A percentile compares a stretch with the other conserved stretches of the same genome.
These are phyloP conservation scores for Apiotrichum gamsii DNA, from an alignment of 1,284 basidiomycete species.

Conservation along the genomic window DNA sequence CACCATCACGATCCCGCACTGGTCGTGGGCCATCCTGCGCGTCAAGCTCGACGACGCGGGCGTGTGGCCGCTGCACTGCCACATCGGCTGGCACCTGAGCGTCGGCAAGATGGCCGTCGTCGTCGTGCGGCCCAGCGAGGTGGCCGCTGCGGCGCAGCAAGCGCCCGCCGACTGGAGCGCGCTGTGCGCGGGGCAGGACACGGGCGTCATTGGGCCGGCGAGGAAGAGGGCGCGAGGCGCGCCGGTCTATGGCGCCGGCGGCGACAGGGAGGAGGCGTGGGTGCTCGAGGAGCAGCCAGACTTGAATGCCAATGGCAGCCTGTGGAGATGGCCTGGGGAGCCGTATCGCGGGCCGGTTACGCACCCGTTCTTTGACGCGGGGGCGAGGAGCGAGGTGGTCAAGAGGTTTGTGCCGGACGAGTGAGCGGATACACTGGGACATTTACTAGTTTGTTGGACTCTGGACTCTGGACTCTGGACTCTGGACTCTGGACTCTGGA, in stretches of 20 bases:
- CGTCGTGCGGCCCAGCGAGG: not conserved
- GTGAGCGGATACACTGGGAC: no score
- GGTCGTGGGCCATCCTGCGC: conserved; percentile 26
- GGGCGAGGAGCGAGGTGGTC: no score
- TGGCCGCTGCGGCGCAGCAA: not conserved
- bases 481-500: no score
- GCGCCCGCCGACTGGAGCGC: conserved; percentile 3
- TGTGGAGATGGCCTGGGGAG: no score
- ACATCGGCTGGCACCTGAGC: conserved; percentile 27
- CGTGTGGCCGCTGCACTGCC: conserved; percentile 27
- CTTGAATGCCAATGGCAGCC: not conserved
- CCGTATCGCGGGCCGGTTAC: no score
- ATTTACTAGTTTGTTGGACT: no score
- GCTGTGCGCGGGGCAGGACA: conserved; percentile 3
- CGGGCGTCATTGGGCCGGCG: conserved; percentile 1
- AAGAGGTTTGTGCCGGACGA: no score
- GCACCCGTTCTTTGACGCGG: no score
- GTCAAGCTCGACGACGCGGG: conserved; percentile 24
- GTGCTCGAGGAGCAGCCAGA: not conserved
- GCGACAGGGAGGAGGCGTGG: no score
- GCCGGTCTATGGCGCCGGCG: no score
- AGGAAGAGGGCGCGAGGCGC: no score
- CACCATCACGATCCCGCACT: conserved; percentile 31
- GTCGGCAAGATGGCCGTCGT: conserved; percentile 16
- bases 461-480: no score